phyloP scores from a whole-genome alignment of 2,329 filamentous ascomycete species.

The Exophiala calicioides region DNA sequence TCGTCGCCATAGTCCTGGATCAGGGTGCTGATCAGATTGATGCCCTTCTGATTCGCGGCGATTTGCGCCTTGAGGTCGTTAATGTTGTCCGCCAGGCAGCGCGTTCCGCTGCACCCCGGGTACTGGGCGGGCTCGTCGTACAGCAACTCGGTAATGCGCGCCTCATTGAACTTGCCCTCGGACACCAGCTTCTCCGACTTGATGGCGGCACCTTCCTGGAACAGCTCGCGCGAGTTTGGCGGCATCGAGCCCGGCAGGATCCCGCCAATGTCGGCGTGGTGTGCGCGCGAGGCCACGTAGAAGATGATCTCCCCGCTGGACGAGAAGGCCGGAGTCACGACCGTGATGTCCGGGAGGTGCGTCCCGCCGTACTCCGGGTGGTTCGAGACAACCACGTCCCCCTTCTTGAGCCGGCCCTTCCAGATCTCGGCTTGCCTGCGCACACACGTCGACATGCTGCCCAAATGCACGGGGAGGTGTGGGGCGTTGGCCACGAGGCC shows the following conservation, averaged over 20 bases:
- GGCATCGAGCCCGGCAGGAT: conserved; percentile 84
- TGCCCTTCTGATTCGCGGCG: conserved; percentile 83
- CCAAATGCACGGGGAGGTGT: conserved; percentile 75
- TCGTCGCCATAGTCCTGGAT: conserved; percentile 77
- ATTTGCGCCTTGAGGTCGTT: conserved; percentile 86
- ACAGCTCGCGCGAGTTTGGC: conserved; percentile 68
- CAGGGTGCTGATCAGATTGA: conserved; percentile 70
- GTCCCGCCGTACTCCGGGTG: conserved; percentile 84
- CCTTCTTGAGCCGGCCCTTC: conserved; percentile 73
- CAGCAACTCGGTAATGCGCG: conserved; percentile 70
- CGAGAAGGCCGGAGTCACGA: conserved; percentile 76
- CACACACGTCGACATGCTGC: conserved; percentile 78
- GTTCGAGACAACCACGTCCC: conserved; percentile 81
- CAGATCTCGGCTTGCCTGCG: conserved; percentile 75
- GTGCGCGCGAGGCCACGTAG: conserved; percentile 76
- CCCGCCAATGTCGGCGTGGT: conserved; percentile 83
- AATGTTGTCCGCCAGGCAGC: conserved; percentile 78
- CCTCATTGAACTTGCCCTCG: conserved; percentile 68
- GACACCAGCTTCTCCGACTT: conserved; percentile 59
- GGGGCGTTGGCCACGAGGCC: conserved; percentile 75
- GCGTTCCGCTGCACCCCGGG: conserved; percentile 74
- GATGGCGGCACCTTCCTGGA: conserved; percentile 66
- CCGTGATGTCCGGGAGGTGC: conserved; percentile 79
- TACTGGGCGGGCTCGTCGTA: conserved; percentile 72
- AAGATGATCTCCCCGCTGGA: conserved; percentile 67